phyloP scores from a whole-genome alignment of 2,329 filamentous ascomycete genomes.

The Aspergillus sp. region DNA sequence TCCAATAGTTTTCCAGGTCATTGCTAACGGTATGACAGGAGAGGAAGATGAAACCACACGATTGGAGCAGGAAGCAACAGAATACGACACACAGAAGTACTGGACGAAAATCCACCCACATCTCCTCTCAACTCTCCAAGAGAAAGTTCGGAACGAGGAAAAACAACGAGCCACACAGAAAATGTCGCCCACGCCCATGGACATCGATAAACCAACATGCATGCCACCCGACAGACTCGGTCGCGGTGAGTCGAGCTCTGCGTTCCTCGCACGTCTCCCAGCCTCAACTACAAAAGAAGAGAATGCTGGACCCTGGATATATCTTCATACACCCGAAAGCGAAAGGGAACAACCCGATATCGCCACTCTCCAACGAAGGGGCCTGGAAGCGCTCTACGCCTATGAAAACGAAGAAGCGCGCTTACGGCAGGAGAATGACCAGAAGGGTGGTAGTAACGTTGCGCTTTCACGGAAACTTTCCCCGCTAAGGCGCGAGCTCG shows the following conservation, averaged over 20 bases:
- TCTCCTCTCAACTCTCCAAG: slow-evolving; percentile 39
- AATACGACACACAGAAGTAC: slow-evolving; percentile 58
- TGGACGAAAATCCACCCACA: slow-evolving; percentile 42
- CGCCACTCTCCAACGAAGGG: slow-evolving; percentile 57
- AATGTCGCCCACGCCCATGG: slow-evolving; percentile 9
- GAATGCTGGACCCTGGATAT: slow-evolving; percentile 68
- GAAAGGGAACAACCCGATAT: slow-evolving; percentile 46
- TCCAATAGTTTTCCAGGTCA: neutral
- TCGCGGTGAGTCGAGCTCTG: slow-evolving; percentile 63
- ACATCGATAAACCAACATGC: neutral
- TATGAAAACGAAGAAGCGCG: slow-evolving; percentile 53
- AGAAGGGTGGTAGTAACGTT: slow-evolving; percentile 42
- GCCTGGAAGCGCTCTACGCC: slow-evolving; percentile 57
- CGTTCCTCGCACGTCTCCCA: slow-evolving; percentile 71
- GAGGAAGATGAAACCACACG: slow-evolving; percentile 54
- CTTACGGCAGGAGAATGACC: slow-evolving; percentile 56
- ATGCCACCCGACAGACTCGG: slow-evolving; percentile 18
- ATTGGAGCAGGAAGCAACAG: slow-evolving; percentile 56
- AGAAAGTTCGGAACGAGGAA: neutral
- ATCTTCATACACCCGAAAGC: slow-evolving; percentile 66
- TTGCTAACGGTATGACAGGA: slow-evolving; percentile 49
- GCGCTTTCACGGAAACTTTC: slow-evolving; percentile 44
- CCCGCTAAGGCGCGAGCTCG: slow-evolving; percentile 48
- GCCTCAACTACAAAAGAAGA: slow-evolving; percentile 63
- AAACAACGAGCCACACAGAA: neutral